phyloP scores from a whole-genome alignment of 2,329 filamentous ascomycete species.

The Alternaria arborescens region DNA sequence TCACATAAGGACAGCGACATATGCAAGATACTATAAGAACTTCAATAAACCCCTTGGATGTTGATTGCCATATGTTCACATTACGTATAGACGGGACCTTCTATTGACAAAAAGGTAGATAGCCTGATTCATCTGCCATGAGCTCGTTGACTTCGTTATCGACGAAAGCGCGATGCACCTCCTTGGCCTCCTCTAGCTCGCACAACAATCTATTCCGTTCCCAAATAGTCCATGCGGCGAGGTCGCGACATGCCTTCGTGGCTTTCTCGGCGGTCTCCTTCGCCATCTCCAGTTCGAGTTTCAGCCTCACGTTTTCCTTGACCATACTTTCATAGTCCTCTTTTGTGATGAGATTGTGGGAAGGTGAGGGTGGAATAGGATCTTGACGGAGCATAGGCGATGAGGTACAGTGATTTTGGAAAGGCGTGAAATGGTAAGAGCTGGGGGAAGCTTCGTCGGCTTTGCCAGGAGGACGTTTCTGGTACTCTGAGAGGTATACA shows the following conservation, averaged over 20 bases:
- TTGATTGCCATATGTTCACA: too few species aligned
- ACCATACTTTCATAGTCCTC: not conserved
- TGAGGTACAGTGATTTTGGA: not conserved
- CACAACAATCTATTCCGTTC: constrained; percentile 6
- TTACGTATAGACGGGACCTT: too few species aligned
- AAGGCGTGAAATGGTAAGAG: not conserved
- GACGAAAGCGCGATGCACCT: not conserved
- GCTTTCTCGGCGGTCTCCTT: not conserved
- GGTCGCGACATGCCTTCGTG: not conserved
- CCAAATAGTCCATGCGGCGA: constrained; percentile 8
- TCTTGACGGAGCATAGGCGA: not conserved
- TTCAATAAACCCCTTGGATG: not conserved
- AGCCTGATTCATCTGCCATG: not conserved
- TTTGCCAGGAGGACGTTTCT: not conserved
- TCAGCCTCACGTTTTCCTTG: not conserved
- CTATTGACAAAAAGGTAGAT: not conserved
- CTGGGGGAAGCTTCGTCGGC: not conserved
- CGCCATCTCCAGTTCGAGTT: not conserved
- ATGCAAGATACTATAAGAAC: too few species aligned
- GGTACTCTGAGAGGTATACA: not conserved
- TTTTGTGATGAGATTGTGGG: not conserved
- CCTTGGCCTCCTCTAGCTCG: not conserved
- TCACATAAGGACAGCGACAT: not conserved
- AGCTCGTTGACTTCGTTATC: not conserved
- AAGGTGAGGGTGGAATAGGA: not conserved